These are phyloP conservation scores for Leccinum griseonigrum DNA, from an alignment of 1,284 basidiomycete species.

Conservation along the genomic window DNA sequence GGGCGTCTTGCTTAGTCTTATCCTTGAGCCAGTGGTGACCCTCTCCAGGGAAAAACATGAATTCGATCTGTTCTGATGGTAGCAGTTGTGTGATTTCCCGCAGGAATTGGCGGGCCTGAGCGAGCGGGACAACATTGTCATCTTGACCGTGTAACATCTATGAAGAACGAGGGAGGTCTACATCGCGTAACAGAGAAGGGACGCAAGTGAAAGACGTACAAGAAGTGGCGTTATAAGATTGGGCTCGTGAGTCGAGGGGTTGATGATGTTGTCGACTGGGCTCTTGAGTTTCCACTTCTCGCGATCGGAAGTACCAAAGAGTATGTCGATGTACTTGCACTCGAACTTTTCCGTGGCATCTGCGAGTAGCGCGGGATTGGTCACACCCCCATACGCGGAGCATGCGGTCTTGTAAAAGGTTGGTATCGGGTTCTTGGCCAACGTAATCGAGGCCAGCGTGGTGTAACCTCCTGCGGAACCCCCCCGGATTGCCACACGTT, in stretches of 20 bases:
- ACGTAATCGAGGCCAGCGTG: constrained; percentile 47
- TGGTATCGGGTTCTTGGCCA: constrained; percentile 22
- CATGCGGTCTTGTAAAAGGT: constrained; percentile 30
- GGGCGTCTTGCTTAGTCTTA: constrained; percentile 42
- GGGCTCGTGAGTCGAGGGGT: not conserved
- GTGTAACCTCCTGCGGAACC: constrained; percentile 61
- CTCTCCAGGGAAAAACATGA: constrained; percentile 50
- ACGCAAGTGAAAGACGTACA: constrained; percentile 9
- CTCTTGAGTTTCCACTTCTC: constrained; percentile 10
- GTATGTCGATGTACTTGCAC: constrained; percentile 44
- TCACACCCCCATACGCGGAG: constrained; percentile 51
- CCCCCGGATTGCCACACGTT: constrained; percentile 58
- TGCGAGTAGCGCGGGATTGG: constrained; percentile 45
- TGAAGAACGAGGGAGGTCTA: constrained; percentile 3
- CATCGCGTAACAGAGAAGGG: not conserved
- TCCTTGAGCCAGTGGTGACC: constrained; percentile 54
- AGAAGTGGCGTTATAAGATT: constrained; percentile 15
- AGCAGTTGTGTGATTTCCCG: constrained; percentile 32
- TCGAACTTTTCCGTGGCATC: constrained; percentile 65
- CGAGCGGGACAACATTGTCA: constrained; percentile 57
- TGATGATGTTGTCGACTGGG: constrained; percentile 13
- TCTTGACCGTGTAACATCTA: constrained; percentile 55
- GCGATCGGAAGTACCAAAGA: constrained; percentile 47
- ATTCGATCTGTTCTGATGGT: not conserved
- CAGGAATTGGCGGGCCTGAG: constrained; percentile 49